Evolutionary conservation across 2,329 filamentous ascomycete species (phyloP), one percentile per base, ranked within the genome.

Genomic region (Colletotrichum godetiae): DNA sequence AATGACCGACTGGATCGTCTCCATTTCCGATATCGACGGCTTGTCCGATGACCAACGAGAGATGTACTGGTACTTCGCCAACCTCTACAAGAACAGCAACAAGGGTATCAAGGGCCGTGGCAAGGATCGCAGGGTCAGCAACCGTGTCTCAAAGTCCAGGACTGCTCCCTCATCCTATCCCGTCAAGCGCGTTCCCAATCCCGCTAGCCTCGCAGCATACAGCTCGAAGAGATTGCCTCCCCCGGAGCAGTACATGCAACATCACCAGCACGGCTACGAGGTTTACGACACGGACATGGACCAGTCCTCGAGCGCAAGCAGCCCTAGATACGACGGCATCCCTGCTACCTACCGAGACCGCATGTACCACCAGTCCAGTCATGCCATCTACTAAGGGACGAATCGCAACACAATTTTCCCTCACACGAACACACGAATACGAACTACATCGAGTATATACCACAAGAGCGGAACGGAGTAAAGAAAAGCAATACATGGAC

Each of bases 71-170:
- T 97, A 98, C 84, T 97, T 98, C 80, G 89, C 92, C 4, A 88
- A 88, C 0, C 87, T 98, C n/a, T 98, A 98, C 88, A 98, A 97
- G 86, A 97, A 98, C 84, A 95, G 93, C 84, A 98, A 98, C 88
- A 98, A 98, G 83, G 97, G 97, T 1, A 98, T 98, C 86, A 98
- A 98, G 84, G 97, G 97, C 12, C 92, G 97, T 58, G 97, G 97
- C 56, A 97, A 96, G 80, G 94, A 95, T 77, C 88, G 94, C 69
- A 91, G 91, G 71, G 92, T 95, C 67, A 81, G 80, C 58, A 76
- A 57, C 72, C 61, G 77, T 67, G 69, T 73, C 74, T 58, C 77
- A 76, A 35, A 76, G 66, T 61, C 78, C 22, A 80, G 77, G 63
- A 67, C 68, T 15, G 68, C 69, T 12, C 68, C 72, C 22, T 74